phyloP scores from a whole-genome alignment of 139 green algal species.

The Chlamydomonas incerta region DNA sequence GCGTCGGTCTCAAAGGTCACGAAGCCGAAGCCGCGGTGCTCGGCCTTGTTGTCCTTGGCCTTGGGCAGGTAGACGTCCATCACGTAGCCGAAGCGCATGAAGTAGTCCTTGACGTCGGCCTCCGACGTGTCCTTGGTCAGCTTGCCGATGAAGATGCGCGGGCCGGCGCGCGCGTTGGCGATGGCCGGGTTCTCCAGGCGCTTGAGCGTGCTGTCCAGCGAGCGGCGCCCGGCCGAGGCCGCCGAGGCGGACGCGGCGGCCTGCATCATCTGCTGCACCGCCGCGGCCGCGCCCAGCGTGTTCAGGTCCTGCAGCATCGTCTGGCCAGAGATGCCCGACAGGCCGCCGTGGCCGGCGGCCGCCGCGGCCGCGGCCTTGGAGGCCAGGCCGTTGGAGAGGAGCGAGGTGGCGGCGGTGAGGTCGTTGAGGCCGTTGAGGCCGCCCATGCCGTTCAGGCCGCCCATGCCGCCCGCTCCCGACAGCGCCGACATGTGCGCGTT shows the following conservation, averaged over 20 bases:
- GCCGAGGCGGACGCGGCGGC: neutral
- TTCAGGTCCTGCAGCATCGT: conserved; percentile 47
- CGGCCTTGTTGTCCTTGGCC: conserved; percentile 74
- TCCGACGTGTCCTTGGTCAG: conserved; percentile 87
- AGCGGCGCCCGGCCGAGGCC: conserved; percentile 47
- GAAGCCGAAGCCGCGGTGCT: conserved; percentile 92
- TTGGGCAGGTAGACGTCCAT: conserved; percentile 94
- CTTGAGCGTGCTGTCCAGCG: conserved; percentile 49
- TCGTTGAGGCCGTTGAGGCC: neutral
- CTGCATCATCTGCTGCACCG: conserved; percentile 60
- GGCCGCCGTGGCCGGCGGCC: neutral
- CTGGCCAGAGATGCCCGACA: conserved; percentile 16
- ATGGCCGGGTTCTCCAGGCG: conserved; percentile 67
- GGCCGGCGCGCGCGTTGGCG: conserved; percentile 69
- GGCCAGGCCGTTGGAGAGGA: conserved; percentile 25
- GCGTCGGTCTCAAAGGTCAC: conserved; percentile 94
- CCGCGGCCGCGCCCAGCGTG: conserved; percentile 38
- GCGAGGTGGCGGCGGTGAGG: conserved; percentile 25
- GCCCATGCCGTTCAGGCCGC: conserved; percentile 11
- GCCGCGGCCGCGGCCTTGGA: neutral
- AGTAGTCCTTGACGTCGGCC: conserved; percentile 88
- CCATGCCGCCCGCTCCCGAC: neutral
- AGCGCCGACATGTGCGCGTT: conserved; percentile 42
- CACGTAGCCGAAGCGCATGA: conserved; percentile 87
- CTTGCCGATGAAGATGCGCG: conserved; percentile 93